Percentiles rank a stretch among this genome's conserved stretches.
These are phyloP conservation scores for Sclerospora graminicola DNA, from an alignment of 352 stramenopile genomes.

Conservation along the genomic window DNA sequence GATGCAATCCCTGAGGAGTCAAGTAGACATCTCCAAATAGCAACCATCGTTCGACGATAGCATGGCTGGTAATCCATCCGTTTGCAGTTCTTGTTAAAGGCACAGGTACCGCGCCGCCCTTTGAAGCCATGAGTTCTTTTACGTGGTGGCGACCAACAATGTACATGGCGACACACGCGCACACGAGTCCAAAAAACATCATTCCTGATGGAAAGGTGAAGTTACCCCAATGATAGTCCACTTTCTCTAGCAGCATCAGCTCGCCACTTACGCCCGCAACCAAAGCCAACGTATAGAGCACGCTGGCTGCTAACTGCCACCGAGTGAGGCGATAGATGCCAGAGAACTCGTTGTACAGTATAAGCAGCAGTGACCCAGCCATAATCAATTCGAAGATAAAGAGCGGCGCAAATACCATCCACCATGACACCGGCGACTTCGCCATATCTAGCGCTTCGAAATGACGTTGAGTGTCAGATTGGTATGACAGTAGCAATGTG, in stretches of 20 bases:
- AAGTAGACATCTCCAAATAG: slow-evolving; percentile 72
- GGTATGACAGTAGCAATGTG: slow-evolving; percentile 64
- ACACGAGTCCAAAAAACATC: slow-evolving; percentile 69
- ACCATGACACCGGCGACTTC: slow-evolving; percentile 54
- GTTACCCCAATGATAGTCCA: slow-evolving; percentile 62
- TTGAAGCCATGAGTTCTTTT: slow-evolving; percentile 70
- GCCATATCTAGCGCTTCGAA: slow-evolving; percentile 11
- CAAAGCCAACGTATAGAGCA: slow-evolving; percentile 60
- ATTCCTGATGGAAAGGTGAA: slow-evolving; percentile 66
- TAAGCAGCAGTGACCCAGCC: slow-evolving; percentile 32
- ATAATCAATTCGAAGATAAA: slow-evolving; percentile 63
- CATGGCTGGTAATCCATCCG: slow-evolving; percentile 76
- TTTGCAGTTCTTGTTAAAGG: slow-evolving; percentile 62
- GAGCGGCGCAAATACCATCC: slow-evolving; percentile 51
- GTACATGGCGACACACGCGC: slow-evolving; percentile 66
- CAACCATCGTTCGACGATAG: slow-evolving; percentile 73
- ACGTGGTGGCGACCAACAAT: slow-evolving; percentile 74
- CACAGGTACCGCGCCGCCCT: slow-evolving; percentile 65
- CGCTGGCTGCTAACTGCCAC: slow-evolving; percentile 63
- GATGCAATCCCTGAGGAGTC: slow-evolving; percentile 44
- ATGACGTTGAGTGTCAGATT: slow-evolving; percentile 48
- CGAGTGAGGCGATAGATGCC: slow-evolving; percentile 67
- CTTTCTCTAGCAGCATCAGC: slow-evolving; percentile 67
- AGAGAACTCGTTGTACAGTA: slow-evolving; percentile 74
- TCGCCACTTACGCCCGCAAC: slow-evolving; percentile 48